Evolutionary conservation across 1,284 basidiomycete genomes (phyloP).

Genomic region (Thelephora terrestris): DNA sequence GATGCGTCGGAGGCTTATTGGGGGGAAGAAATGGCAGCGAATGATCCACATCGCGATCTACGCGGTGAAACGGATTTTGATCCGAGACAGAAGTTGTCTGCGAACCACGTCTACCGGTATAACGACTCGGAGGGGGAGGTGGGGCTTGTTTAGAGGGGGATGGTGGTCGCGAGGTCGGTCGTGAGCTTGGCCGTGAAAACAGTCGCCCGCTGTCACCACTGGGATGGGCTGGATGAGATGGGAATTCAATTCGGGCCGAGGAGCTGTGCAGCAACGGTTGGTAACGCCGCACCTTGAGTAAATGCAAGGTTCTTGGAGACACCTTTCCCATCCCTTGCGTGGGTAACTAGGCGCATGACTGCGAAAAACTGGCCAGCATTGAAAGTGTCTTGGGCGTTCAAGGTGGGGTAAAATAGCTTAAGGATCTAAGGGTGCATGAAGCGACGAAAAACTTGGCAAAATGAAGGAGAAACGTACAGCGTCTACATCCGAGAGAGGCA

Average conservation of each 20-base stretch:
- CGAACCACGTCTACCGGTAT: slow-evolving; percentile 6
- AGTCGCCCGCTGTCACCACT: too few relatives aligned
- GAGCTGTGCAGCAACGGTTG: background rate
- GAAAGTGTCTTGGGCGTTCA: slow-evolving; percentile 40
- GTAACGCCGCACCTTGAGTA: slow-evolving; percentile 45
- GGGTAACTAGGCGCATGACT: slow-evolving; percentile 50
- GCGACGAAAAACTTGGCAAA: background rate
- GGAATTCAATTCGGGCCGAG: background rate
- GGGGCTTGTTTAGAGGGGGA: slow-evolving; percentile 1
- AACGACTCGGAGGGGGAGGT: slow-evolving; percentile 9
- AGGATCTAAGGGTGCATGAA: slow-evolving; percentile 40
- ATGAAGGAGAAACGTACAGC: slow-evolving; percentile 26
- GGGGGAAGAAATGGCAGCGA: background rate
- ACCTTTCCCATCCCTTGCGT: slow-evolving; percentile 48
- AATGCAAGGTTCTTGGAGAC: slow-evolving; percentile 56
- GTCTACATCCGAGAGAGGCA: slow-evolving; percentile 47
- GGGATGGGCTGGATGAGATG: background rate
- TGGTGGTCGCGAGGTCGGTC: background rate
- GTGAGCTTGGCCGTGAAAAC: background rate
- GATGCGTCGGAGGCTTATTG: background rate
- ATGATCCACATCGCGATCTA: slow-evolving; percentile 4
- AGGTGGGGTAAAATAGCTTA: slow-evolving; percentile 45
- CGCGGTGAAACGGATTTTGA: slow-evolving; percentile 3
- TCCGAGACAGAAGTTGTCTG: slow-evolving; percentile 4
- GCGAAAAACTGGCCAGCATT: slow-evolving; percentile 69